A percentile compares a stretch with the other conserved stretches of the same genome.
Conservation (phyloP, 176 grass and related monocot species). For the Coix lacrymajobi region DNA sequence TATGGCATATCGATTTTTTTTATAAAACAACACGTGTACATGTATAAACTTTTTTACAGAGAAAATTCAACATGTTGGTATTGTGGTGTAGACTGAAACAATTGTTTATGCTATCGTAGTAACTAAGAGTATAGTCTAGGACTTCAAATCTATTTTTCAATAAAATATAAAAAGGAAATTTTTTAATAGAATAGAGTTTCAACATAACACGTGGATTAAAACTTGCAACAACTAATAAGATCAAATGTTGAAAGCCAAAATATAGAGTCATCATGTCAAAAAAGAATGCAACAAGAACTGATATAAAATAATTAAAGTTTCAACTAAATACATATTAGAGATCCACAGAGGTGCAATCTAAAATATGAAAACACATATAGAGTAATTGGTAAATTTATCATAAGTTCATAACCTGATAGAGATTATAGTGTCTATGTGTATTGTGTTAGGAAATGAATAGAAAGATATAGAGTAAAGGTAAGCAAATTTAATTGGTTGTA, state of each 20-base stretch:
- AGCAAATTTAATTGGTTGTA: neutral
- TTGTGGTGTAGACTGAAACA: too few relatives aligned
- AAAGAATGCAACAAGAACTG: neutral
- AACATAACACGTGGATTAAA: too few relatives aligned
- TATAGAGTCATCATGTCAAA: neutral
- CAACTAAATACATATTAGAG: neutral
- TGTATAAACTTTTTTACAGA: too few relatives aligned
- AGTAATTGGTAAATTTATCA: neutral
- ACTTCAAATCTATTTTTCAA: too few relatives aligned
- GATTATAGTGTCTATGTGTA: neutral
- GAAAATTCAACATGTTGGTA: too few relatives aligned
- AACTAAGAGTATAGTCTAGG: too few relatives aligned
- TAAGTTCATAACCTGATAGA: neutral
- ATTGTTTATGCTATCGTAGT: too few relatives aligned
- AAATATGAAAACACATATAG: neutral
- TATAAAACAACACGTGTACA: too few relatives aligned
- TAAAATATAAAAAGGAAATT: too few relatives aligned
- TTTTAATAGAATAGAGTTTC: too few relatives aligned
- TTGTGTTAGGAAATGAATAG: neutral
- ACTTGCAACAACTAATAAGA: too few relatives aligned
- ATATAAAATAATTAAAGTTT: neutral
- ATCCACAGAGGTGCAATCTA: neutral
- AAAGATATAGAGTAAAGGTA: neutral
- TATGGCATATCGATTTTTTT: too few relatives aligned
- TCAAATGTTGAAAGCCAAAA: neutral